Evolutionary conservation across 1,284 basidiomycete genomes (phyloP).

Genomic region (Ceraceosorus guamensis): DNA sequence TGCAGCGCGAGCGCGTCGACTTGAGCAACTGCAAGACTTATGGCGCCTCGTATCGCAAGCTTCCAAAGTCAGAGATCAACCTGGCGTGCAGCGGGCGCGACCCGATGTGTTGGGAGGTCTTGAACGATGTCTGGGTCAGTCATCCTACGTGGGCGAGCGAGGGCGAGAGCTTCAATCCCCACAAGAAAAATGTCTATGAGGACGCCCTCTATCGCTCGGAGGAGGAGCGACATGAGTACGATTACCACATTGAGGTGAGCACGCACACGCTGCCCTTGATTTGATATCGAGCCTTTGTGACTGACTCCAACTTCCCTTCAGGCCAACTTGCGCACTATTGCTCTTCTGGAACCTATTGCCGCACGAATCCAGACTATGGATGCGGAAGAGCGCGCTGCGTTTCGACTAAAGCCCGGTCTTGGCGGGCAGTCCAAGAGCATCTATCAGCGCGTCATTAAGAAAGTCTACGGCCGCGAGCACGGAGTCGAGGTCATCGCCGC

Average conservation of each 20-base stretch:
- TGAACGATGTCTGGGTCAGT: slow-evolving; percentile 66
- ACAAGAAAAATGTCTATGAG: slow-evolving; percentile 96
- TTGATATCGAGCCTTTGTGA: too few relatives aligned
- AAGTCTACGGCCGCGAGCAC: slow-evolving; percentile 81
- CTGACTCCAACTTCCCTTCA: too few relatives aligned
- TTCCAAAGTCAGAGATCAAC: slow-evolving; percentile 77
- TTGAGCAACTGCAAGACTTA: slow-evolving; percentile 49
- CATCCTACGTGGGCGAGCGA: slow-evolving; percentile 95
- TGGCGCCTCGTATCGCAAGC: slow-evolving; percentile 85
- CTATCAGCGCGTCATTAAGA: slow-evolving; percentile 89
- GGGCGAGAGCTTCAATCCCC: slow-evolving; percentile 85
- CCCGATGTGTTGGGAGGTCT: slow-evolving; percentile 87
- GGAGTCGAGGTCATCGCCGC: slow-evolving; percentile 79
- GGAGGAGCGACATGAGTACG: slow-evolving; percentile 97
- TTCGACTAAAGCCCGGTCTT: slow-evolving; percentile 79
- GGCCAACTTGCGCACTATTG: slow-evolving; percentile 84
- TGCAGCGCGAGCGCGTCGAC: slow-evolving; percentile 44
- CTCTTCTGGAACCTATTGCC: slow-evolving; percentile 81
- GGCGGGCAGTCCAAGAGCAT: slow-evolving; percentile 80
- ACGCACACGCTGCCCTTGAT: too few relatives aligned
- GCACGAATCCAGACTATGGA: slow-evolving; percentile 82
- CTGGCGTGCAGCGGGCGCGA: slow-evolving; percentile 90
- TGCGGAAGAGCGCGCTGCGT: slow-evolving; percentile 72
- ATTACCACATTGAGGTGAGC: slow-evolving; percentile 92
- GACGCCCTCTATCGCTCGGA: slow-evolving; percentile 93